phyloP scores from a whole-genome alignment of 2,329 filamentous ascomycete species.

The Penicillium corylophilum region DNA sequence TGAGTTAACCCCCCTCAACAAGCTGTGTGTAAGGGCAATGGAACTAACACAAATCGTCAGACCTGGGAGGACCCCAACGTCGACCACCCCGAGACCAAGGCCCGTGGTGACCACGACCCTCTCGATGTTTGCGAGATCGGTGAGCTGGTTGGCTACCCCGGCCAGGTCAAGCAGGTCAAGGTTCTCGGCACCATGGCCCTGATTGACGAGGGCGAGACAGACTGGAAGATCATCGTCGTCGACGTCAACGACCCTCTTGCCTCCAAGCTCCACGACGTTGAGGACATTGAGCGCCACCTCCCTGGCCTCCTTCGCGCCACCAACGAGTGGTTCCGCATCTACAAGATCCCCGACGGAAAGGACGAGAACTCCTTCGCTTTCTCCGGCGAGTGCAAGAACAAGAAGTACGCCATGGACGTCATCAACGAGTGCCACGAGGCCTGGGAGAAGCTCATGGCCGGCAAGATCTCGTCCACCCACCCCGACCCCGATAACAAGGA shows the following conservation, averaged over 20 bases:
- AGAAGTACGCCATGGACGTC: constrained; percentile 95
- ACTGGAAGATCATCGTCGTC: constrained; percentile 99
- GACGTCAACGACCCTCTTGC: constrained; percentile 97
- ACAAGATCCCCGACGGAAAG: constrained; percentile 99
- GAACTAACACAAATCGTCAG: constrained; percentile 46
- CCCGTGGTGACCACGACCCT: constrained; percentile 98
- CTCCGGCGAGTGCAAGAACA: constrained; percentile 99
- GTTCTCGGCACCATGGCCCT: constrained; percentile 98
- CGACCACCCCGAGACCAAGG: constrained; percentile 97
- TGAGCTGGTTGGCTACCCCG: constrained; percentile 92
- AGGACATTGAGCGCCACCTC: constrained; percentile 98
- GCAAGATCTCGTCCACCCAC: no score
- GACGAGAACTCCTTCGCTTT: constrained; percentile 99
- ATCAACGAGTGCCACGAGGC: constrained; percentile 94
- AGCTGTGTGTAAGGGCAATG: no score
- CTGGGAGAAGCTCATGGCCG: constrained; percentile 93
- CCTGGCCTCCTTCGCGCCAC: constrained; percentile 94
- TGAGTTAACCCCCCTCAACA: constrained; percentile 52
- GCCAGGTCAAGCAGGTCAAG: constrained; percentile 99
- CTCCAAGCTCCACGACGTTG: constrained; percentile 94
- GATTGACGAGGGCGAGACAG: constrained; percentile 98
- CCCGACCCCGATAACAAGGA: constrained; percentile 68
- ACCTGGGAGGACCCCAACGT: constrained; percentile 99
- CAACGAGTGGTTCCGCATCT: constrained; percentile 99
- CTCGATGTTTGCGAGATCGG: constrained; percentile 99